These are phyloP conservation scores for Fraxinus sp. DNA, from an alignment of 305 asterid genomes.

Conservation along the genomic window DNA sequence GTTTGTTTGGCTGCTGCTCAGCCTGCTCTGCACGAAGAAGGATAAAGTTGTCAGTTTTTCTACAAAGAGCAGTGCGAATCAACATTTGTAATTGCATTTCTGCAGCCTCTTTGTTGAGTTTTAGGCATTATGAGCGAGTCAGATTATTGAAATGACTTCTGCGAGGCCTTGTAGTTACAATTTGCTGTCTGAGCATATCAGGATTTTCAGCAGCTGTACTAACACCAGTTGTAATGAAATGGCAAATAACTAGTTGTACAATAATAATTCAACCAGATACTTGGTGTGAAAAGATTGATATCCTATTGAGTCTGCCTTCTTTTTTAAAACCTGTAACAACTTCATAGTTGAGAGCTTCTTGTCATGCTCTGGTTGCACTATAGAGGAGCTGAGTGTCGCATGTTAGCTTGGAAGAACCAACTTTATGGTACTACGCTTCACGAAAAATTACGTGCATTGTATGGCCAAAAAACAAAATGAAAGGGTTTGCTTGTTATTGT, in stretches of 20 bases:
- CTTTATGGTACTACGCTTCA: background rate
- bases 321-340: background rate
- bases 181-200: background rate
- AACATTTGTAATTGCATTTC: background rate
- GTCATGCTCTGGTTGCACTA: background rate
- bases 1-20: background rate
- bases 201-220: background rate
- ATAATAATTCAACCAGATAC: background rate
- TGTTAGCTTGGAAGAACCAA: background rate
- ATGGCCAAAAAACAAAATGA: background rate
- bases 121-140: background rate
- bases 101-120: background rate
- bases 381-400: background rate
- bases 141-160: background rate
- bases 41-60: background rate
- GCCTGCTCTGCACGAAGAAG: background rate
- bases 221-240: background rate
- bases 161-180: background rate
- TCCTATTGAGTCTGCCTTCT: background rate
- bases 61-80: background rate
- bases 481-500: background rate
- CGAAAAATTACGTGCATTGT: background rate
- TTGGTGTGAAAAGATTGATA: background rate
- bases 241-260: background rate
- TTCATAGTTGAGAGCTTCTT: background rate